Conservation (phyloP, 2,329 filamentous ascomycete species). For the Aspergillus quadrilineatus region DNA sequence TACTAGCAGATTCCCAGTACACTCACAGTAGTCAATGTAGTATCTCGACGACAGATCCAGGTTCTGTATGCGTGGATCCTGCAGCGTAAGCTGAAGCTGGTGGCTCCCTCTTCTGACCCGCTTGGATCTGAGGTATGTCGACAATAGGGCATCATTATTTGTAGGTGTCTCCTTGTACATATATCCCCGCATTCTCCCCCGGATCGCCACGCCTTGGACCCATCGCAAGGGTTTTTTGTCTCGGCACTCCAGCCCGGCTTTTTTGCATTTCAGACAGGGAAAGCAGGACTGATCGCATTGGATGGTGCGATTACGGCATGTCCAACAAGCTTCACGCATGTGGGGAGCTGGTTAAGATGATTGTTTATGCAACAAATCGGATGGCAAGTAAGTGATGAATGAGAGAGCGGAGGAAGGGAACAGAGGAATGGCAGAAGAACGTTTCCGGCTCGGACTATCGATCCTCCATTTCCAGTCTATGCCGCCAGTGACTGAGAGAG, state of each 20-base stretch:
- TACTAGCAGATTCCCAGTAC: not conserved
- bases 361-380: too few species aligned
- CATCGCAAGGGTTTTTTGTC: conserved; percentile 34
- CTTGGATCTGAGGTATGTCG: too few species aligned
- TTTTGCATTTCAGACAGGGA: conserved; percentile 35
- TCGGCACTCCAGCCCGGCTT: conserved; percentile 34
- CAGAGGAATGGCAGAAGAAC: too few species aligned
- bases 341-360: too few species aligned
- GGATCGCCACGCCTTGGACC: conserved; percentile 34
- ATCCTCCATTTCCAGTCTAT: too few species aligned
- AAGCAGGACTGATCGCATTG: conserved; percentile 29
- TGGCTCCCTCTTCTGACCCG: not conserved
- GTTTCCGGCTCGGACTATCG: too few species aligned
- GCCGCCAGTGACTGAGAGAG: too few species aligned
- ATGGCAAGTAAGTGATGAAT: too few species aligned
- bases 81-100: conserved; percentile 8
- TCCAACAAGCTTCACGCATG: conserved; percentile 27
- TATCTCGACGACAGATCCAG: conserved; percentile 26
- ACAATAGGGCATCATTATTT: not conserved
- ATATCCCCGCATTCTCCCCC: conserved; percentile 23
- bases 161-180: not conserved
- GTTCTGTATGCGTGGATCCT: conserved; percentile 16
- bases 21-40: conserved; percentile 36
- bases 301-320: conserved; percentile 34
- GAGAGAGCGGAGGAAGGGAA: too few species aligned